Evolutionary conservation across 2,329 filamentous ascomycete species (phyloP), one percentile per base, ranked within the genome.

Genomic region (Podosphaera aphanis): DNA sequence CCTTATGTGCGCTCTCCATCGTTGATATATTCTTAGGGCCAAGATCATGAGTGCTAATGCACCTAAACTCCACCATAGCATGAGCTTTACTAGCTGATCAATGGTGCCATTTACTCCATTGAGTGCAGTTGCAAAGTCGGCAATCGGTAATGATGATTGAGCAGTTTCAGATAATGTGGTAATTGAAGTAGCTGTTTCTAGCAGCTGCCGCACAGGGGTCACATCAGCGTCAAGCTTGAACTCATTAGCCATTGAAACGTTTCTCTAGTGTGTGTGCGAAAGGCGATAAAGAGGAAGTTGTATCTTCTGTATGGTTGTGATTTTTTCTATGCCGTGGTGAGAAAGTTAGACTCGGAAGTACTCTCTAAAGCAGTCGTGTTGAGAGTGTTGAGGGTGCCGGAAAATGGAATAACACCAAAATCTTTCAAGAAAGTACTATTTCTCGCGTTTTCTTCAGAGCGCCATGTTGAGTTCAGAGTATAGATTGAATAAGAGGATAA

Each of bases 51-150:
- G 55, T 40, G 63, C 73, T 46, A 73, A 60, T 47, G 67, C 65
- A 16, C 74, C 74, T 47, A 79, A 55, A 43, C 63, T 74, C 68
- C 68, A 74, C 73, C 73, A 78, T 11, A 77, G 55, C 35, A 65
- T 59, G 51, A 76, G 64, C 53, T 65, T 69, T 55, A 76, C 73
- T 11, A 72, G 52, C 51, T 72, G 58, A 57, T 79, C 77, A 52
- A 68, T 62, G 1, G 61, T 52, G 56, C 77, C 73, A 53, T 75
- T 70, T 50, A 79, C 74, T 46, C 74, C 74, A 53, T 68, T 70
- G 49, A 79, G 65, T 41, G 64, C 65, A 27, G 66, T 68, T 53
- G 68, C 64, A 57, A 67, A 79, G 16, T 70, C 68, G 13, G 68
- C 65, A 48, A 77, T 70, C 18, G 69, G 71, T 18, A 65, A 62